phyloP scores from a whole-genome alignment of 306 rosid species.

The Fragaria vesca region DNA sequence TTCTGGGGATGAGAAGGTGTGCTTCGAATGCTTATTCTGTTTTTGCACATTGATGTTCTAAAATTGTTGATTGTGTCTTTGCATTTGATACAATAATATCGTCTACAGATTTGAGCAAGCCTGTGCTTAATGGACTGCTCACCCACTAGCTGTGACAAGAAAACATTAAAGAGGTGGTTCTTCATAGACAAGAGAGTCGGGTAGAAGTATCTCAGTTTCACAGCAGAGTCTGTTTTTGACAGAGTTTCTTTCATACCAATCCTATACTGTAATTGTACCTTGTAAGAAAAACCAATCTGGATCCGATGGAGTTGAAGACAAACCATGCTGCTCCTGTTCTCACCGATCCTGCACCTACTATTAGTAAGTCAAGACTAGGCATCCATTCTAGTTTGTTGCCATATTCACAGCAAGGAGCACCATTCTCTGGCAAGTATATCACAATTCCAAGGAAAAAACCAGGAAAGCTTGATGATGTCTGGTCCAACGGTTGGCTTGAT shows the following conservation, averaged over 20 bases:
- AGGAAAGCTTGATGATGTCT: constrained; percentile 68
- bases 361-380: constrained; percentile 79
- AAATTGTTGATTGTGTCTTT: background rate
- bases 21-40: background rate
- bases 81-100: constrained; percentile 9
- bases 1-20: constrained; percentile 47
- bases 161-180: constrained; percentile 87
- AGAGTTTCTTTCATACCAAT: background rate
- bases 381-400: constrained; percentile 49
- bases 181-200: constrained; percentile 93
- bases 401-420: constrained; percentile 61
- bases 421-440: constrained; percentile 48
- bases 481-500: constrained; percentile 89
- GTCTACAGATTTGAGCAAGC: constrained; percentile 48
- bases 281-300: constrained; percentile 17
- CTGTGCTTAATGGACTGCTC: constrained; percentile 73
- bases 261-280: background rate
- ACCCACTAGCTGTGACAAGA: constrained; percentile 69
- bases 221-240: constrained; percentile 10
- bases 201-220: constrained; percentile 26
- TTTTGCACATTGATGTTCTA: constrained; percentile 1
- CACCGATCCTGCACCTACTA: constrained; percentile 61
- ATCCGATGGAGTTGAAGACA: constrained; percentile 71
- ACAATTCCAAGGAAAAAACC: constrained; percentile 59
- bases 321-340: constrained; percentile 65